These are phyloP conservation scores for Coemansia sp. DNA, from an alignment of 192 early-diverging fungal species.

Conservation along the genomic window DNA sequence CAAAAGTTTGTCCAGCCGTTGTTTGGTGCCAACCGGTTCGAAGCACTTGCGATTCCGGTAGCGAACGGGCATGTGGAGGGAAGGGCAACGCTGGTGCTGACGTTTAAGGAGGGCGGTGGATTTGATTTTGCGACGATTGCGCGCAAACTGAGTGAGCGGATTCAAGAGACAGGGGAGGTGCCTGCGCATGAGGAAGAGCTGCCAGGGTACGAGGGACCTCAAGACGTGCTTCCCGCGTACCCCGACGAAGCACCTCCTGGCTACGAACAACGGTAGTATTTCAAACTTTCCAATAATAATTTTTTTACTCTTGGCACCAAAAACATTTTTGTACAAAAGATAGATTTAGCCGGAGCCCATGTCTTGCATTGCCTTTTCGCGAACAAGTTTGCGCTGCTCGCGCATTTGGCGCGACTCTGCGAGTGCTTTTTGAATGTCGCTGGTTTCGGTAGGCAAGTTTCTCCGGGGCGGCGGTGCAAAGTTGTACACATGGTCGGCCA, in stretches of 20 bases:
- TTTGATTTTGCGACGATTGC: slow-evolving; percentile 48
- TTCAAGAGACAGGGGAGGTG: slow-evolving; percentile 31
- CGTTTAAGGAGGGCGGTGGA: slow-evolving; percentile 51
- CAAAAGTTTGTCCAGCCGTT: slow-evolving; percentile 36
- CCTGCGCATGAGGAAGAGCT: slow-evolving; percentile 45
- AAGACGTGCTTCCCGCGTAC: slow-evolving; percentile 15
- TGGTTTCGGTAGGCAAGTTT: slow-evolving; percentile 30
- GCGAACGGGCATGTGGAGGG: slow-evolving; percentile 18
- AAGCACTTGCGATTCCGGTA: slow-evolving; percentile 25
- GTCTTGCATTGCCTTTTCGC: slow-evolving; percentile 28
- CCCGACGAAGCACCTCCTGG: slow-evolving; percentile 43
- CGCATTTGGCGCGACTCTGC: slow-evolving; percentile 19
- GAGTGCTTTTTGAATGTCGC: slow-evolving; percentile 19
- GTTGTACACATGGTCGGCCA: slow-evolving; percentile 43
- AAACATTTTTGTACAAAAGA: slow-evolving; percentile 1
- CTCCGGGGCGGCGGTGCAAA: slow-evolving; percentile 46
- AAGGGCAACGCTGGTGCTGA: slow-evolving; percentile 17
- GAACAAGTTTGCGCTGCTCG: slow-evolving; percentile 21
- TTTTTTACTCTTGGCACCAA: slow-evolving; percentile 9
- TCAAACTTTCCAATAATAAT: not conserved
- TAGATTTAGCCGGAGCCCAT: not conserved
- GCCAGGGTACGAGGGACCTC: slow-evolving; percentile 33
- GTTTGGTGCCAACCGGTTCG: slow-evolving; percentile 45
- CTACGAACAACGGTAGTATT: slow-evolving; percentile 26
- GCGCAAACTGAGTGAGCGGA: slow-evolving; percentile 38